Conservation (phyloP, 2,329 filamentous ascomycete genomes). For the Fonsecaea monophora region DNA sequence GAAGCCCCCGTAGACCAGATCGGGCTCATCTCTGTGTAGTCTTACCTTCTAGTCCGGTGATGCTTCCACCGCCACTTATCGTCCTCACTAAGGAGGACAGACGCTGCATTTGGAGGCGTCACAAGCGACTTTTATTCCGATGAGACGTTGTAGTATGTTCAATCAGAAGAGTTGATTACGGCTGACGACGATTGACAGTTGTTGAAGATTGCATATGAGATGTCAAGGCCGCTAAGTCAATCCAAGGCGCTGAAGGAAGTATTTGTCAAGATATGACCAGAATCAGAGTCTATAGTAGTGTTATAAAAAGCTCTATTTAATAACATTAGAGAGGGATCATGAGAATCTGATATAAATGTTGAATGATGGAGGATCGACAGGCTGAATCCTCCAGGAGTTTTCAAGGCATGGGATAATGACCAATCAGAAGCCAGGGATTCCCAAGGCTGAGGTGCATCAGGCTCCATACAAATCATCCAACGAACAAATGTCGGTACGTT, state of each 20-base stretch:
- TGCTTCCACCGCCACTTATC: constrained; percentile 10
- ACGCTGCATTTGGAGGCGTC: constrained; percentile 2
- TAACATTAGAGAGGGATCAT: constrained; percentile 70
- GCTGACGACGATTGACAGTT: not conserved
- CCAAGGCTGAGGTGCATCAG: not conserved
- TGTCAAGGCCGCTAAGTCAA: constrained; percentile 15
- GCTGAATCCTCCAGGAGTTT: constrained; percentile 89
- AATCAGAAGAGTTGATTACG: not conserved
- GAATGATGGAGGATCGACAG: constrained; percentile 49
- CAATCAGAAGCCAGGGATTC: constrained; percentile 74
- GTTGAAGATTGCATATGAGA: not conserved
- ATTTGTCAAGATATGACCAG: constrained; percentile 47
- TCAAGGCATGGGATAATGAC: constrained; percentile 95
- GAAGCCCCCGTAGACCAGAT: not conserved
- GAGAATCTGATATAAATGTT: not conserved
- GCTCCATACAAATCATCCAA: constrained; percentile 70
- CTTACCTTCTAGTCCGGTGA: constrained; percentile 15
- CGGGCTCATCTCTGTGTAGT: not conserved
- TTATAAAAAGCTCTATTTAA: constrained; percentile 64
- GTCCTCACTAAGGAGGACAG: constrained; percentile 18
- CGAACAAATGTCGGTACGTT: constrained; percentile 66
- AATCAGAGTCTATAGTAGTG: constrained; percentile 74
- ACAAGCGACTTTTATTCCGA: not conserved
- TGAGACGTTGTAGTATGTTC: not conserved
- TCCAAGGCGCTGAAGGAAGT: constrained; percentile 29